Evolutionary conservation across 306 rosid species (phyloP), one percentile per base, ranked within the genome.

Genomic region (Pyrus betulifolia): DNA sequence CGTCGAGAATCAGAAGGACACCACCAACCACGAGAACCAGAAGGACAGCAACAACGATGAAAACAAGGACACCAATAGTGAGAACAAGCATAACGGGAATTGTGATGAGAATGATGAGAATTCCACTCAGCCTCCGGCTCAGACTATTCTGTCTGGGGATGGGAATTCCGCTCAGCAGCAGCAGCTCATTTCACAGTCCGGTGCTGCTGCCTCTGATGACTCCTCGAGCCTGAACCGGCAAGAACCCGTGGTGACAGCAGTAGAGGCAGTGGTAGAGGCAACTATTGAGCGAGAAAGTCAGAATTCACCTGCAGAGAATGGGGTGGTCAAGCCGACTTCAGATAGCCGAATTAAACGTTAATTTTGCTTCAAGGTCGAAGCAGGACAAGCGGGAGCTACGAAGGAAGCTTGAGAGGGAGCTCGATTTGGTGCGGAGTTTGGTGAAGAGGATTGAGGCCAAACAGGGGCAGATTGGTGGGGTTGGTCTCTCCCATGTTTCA

Each of bases 361-460:
- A 77, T 71, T 27, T 88, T 83, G 76, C 70, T 9, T 80, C 87
- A 0, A 86, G 82, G 79, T 83, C 93, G 3, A 93, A 87, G 87
- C 90, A 84, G 76, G 89, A 91, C 70, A 74, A 46, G 80, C 85
- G 71, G 11, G 89, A 90, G 65, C 85, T 91, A 27, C 76, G 93
- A 42, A 83, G 75, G 80, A 94, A 86, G 89, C 90, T 94, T 76
- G 93, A 88, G 72, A 61, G 75, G 23, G 90, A 94, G 83, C 96
- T 94, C 27, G 86, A 78, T 62, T 71, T 35, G 28, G 91, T 94
- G 64, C 86, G 93, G 80, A 79, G 74, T 86, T 82, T 86, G 88
- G 90, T 91, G 78, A 87, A 83, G 87, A 91, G 74, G 87, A 86
- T 94, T 82, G 98, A 94, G 71, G 84, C 62, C 59, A 91, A 90